Conservation (phyloP, 1,284 basidiomycete species). For the Jaminaea rosea region DNA sequence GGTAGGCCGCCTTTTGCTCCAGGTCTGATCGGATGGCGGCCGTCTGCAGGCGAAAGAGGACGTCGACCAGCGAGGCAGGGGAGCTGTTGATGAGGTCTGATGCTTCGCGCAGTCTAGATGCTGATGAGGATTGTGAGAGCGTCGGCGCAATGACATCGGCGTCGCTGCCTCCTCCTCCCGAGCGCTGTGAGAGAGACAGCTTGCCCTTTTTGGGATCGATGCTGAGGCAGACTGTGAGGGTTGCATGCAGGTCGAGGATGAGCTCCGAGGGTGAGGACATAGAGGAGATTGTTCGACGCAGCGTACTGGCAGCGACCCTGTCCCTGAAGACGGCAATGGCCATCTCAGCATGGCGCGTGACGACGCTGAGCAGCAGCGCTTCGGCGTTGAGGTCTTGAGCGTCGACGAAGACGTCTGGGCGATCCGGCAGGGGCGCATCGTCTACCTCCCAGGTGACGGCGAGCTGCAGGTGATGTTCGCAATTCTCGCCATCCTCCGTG, state of each 20-base stretch:
- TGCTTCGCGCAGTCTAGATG: constrained; percentile 16
- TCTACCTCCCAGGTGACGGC: constrained; percentile 8
- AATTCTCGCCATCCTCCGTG: too few species aligned
- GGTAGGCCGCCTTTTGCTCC: constrained; percentile 31
- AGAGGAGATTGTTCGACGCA: not conserved
- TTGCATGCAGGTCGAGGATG: constrained; percentile 1
- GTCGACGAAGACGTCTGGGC: constrained; percentile 1
- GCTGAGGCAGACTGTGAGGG: constrained; percentile 7
- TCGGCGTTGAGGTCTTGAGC: constrained; percentile 6
- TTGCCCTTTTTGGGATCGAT: constrained; percentile 19
- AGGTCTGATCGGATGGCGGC: constrained; percentile 31
- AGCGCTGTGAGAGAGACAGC: too few species aligned
- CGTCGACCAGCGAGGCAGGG: constrained; percentile 17
- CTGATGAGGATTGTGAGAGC: constrained; percentile 9
- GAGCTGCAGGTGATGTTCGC: not conserved
- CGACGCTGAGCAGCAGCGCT: constrained; percentile 5
- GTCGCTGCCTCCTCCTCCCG: too few species aligned
- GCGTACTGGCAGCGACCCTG: not conserved
- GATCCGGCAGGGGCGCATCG: not conserved
- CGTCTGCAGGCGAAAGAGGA: constrained; percentile 21
- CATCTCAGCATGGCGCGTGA: constrained; percentile 3
- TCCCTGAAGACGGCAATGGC: constrained; percentile 2
- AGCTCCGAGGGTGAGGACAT: not conserved
- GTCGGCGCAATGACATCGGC: too few species aligned
- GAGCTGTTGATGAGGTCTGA: constrained; percentile 24